Conservation (phyloP, 2,329 filamentous ascomycete genomes). For the Neophaeococcomyces mojaviensis region DNA sequence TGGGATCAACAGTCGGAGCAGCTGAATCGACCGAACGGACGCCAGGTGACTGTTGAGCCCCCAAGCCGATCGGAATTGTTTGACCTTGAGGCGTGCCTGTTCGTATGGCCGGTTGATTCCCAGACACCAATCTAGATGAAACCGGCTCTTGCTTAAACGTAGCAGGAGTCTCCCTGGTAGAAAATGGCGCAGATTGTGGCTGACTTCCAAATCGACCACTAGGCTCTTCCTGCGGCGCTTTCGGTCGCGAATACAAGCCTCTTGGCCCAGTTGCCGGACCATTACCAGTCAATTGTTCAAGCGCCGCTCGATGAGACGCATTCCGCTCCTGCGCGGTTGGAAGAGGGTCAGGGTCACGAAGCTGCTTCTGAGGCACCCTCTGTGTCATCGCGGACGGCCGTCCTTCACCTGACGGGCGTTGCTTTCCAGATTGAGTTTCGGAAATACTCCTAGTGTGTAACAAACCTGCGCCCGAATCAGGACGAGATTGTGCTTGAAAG, state of each 20-base stretch:
- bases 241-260: slow-evolving; percentile 13
- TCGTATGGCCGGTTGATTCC: not conserved
- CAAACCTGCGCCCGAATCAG: not conserved
- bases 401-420: not conserved
- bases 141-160: not conserved
- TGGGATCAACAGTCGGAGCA: slow-evolving; percentile 3
- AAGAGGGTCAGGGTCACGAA: not conserved
- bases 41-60: slow-evolving; percentile 16
- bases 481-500: not conserved
- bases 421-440: not conserved
- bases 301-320: slow-evolving; percentile 23
- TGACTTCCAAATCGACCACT: not conserved
- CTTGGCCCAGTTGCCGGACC: slow-evolving; percentile 13
- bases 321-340: slow-evolving; percentile 15
- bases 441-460: slow-evolving; percentile 1
- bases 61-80: slow-evolving; percentile 6
- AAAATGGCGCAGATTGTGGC: not conserved
- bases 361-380: not conserved
- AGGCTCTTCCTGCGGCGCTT: slow-evolving; percentile 6
- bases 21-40: slow-evolving; percentile 12
- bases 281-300: slow-evolving; percentile 19
- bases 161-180: not conserved
- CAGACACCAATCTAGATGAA: not conserved
- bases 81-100: slow-evolving; percentile 3
- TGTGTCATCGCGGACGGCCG: not conserved